These are phyloP conservation scores for Vanrija sp. DNA, from an alignment of 1,284 basidiomycete species.

Conservation along the genomic window DNA sequence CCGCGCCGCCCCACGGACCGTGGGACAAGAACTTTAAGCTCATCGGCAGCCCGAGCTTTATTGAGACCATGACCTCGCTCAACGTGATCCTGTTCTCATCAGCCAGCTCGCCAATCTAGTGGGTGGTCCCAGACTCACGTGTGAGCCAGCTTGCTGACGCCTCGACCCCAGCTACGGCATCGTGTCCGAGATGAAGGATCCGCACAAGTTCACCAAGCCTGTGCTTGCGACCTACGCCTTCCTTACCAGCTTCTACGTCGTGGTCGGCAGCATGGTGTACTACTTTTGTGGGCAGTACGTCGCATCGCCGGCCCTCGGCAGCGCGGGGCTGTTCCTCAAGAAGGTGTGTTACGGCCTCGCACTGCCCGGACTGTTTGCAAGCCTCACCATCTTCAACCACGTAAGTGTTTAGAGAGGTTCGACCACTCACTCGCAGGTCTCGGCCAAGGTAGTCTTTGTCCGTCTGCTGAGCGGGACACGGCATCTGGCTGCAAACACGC, in stretches of 20 bases:
- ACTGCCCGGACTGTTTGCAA: conserved; percentile 34
- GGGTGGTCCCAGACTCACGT: too few relatives aligned
- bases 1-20: conserved; percentile 32
- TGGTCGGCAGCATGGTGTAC: conserved; percentile 30
- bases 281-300: conserved; percentile 28
- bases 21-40: conserved; percentile 35
- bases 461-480: conserved; percentile 30
- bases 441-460: conserved; percentile 33
- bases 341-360: conserved; percentile 45
- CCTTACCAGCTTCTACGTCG: conserved; percentile 20
- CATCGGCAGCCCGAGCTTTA: conserved; percentile 27
- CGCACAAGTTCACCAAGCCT: conserved; percentile 21
- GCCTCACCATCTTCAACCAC: conserved; percentile 13
- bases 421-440: conserved; percentile 17
- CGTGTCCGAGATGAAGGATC: conserved; percentile 29
- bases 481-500: conserved; percentile 34
- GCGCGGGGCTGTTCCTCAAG: conserved; percentile 25
- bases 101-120: conserved; percentile 12
- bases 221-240: conserved; percentile 18
- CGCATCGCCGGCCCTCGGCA: conserved; percentile 34
- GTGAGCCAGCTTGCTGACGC: too few relatives aligned
- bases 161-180: conserved; percentile 4
- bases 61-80: conserved; percentile 22
- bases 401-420: too few relatives aligned
- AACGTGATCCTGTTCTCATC: conserved; percentile 17